phyloP scores from a whole-genome alignment of 371 early-diverging fungal species.

The Mucor indicus region DNA sequence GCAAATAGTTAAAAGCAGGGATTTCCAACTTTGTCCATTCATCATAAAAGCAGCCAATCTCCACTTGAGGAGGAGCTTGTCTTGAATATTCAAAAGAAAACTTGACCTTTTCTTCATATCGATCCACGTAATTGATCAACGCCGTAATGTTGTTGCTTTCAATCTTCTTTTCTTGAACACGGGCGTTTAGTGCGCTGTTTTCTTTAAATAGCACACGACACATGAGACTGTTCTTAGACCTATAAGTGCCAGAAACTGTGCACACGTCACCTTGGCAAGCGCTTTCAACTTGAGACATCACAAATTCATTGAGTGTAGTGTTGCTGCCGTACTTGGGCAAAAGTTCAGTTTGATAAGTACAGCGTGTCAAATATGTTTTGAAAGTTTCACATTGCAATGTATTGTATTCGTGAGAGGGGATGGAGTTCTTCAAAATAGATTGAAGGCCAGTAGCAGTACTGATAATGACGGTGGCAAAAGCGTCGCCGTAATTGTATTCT shows the following conservation, averaged over 20 bases:
- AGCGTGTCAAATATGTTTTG: conserved; percentile 22
- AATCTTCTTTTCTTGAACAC: conserved; percentile 19
- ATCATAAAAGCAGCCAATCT: conserved; percentile 41
- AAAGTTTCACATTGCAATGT: conserved; percentile 17
- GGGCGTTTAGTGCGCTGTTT: conserved; percentile 9
- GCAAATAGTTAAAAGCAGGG: conserved; percentile 32
- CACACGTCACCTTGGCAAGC: conserved; percentile 17
- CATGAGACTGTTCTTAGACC: conserved; percentile 36
- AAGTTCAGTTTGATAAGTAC: conserved; percentile 25
- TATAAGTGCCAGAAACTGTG: conserved; percentile 13
- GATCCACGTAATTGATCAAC: conserved; percentile 30
- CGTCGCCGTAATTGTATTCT: conserved; percentile 27
- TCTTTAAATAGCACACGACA: conserved; percentile 29
- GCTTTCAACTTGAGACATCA: conserved; percentile 6
- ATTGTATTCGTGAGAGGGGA: conserved; percentile 22
- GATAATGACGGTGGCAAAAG: conserved; percentile 25
- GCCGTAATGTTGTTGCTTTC: conserved; percentile 9
- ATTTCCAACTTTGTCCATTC: conserved; percentile 39
- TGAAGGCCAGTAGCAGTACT: conserved; percentile 21
- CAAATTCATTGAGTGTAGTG: conserved; percentile 19
- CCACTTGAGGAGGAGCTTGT: conserved; percentile 9
- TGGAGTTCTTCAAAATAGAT: conserved; percentile 11
- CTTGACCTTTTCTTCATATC: conserved; percentile 31
- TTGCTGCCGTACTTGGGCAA: conserved; percentile 29
- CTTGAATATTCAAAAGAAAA: conserved; percentile 33